These are phyloP conservation scores for Penicillium lagena DNA, from an alignment of 495 filamentous ascomycete genomes.

Conservation along the genomic window DNA sequence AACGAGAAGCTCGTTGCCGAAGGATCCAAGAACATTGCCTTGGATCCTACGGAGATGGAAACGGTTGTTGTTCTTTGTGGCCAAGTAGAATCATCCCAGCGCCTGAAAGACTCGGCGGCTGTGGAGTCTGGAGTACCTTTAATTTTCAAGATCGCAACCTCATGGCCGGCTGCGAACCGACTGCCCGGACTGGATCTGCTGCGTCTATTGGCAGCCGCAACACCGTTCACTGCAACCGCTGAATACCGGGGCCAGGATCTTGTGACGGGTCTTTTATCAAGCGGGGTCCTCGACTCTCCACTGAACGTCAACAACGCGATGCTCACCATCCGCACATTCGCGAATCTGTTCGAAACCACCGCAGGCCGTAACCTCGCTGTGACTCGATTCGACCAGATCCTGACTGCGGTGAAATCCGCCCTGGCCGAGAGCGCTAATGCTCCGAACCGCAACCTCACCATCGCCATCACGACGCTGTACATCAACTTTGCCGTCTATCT, in stretches of 20 bases:
- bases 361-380: slow-evolving; percentile 60
- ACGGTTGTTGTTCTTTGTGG: slow-evolving; percentile 47
- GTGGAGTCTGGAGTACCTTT: slow-evolving; percentile 47
- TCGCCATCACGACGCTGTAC: slow-evolving; percentile 74
- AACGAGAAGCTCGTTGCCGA: slow-evolving; percentile 60
- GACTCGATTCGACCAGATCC: slow-evolving; percentile 50
- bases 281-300: slow-evolving; percentile 51
- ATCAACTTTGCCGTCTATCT: slow-evolving; percentile 78
- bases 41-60: slow-evolving; percentile 65
- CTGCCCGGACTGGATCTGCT: slow-evolving; percentile 83
- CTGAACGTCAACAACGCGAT: slow-evolving; percentile 70
- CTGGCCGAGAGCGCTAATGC: slow-evolving; percentile 36
- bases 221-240: slow-evolving; percentile 52
- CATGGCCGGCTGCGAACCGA: slow-evolving; percentile 71
- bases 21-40: slow-evolving; percentile 64
- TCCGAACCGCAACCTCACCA: slow-evolving; percentile 71
- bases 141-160: slow-evolving; percentile 59
- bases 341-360: slow-evolving; percentile 78
- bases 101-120: slow-evolving; percentile 24
- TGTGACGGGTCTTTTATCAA: slow-evolving; percentile 34
- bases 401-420: slow-evolving; percentile 41
- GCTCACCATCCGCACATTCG: slow-evolving; percentile 73
- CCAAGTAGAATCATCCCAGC: slow-evolving; percentile 47
- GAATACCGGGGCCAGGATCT: slow-evolving; percentile 50
- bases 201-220: slow-evolving; percentile 65